Base-by-base conservation (phyloP, 106 monocot species). In the Dendrobium huoshanense region DNA sequence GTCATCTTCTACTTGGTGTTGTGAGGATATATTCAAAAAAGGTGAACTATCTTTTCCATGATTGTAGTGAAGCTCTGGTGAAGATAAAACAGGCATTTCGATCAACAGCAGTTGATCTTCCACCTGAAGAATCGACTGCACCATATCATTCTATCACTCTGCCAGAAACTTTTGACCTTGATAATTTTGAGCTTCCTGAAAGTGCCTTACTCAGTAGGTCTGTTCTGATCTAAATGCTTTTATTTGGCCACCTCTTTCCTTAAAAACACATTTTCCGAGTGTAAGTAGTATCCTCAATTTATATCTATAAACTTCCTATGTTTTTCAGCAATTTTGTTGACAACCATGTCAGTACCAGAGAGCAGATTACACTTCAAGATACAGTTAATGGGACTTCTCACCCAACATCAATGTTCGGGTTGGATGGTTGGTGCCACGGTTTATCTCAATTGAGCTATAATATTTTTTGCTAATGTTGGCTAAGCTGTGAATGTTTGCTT, bases 11-110 rank as follows among this genome's bases (percentile, higher is more conserved):
- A 79, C 89, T 98, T 79, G 98, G 98, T 81, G 98, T 98, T 17
- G 98, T 98, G 77, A 89, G 98, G 82, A 98, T 98, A 85, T 98
- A 98, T 85, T 98, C 98, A 43, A 78, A 88, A 41, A 98, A 98
- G 89, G 98, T 98, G 87, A 98, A 98, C 79, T 98, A 98, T 82
- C 91, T 98, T 76, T 98, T 98, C 87, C 90, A 98, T 88, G 98
- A 98, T 78, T 98, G 98, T 83, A 98, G 98, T 54, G 98, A 98
- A 83, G 89, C 98, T 80, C 77, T 98, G 80, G 91, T 98, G 75
- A 92, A 92, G 84, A 87, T 95, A 84, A 98, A 95, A 77, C 98
- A 98, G 85, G 98, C 98, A 19, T 98, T 98, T 82, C 86, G 98
- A 48, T 98, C 98, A 11, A 88, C 94, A 80, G 91, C 89, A 33